Percentiles rank a stretch among this genome's conserved stretches.
Evolutionary conservation across 768 basidiomycete species (phyloP).

Genomic region (Agaricus bisporus): DNA sequence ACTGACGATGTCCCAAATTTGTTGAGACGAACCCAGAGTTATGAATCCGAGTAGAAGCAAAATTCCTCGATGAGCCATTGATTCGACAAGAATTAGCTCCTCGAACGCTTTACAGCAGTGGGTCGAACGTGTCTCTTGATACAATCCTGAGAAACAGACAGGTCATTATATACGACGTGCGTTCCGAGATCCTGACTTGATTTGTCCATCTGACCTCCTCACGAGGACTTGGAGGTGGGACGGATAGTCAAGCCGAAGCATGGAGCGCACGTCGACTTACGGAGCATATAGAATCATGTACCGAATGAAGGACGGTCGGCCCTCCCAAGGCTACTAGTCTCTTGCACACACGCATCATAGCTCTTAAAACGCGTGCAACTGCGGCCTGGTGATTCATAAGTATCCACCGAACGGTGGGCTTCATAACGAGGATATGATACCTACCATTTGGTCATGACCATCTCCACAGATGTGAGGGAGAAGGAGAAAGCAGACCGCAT

Average conservation of each 20-base stretch:
- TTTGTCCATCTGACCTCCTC: neutral
- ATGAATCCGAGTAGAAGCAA: neutral
- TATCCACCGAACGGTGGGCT: too few relatives aligned
- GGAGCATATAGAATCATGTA: neutral
- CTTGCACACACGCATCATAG: too few relatives aligned
- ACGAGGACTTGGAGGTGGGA: neutral
- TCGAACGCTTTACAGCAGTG: neutral
- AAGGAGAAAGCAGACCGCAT: neutral
- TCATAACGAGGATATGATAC: too few relatives aligned
- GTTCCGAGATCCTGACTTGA: neutral
- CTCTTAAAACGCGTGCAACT: too few relatives aligned
- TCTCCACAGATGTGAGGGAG: neutral
- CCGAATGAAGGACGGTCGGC: neutral
- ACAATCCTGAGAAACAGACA: neutral
- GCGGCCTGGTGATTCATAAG: too few relatives aligned
- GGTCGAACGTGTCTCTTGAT: neutral
- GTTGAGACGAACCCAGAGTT: conserved; percentile 31
- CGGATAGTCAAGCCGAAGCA: neutral
- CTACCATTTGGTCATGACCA: too few relatives aligned
- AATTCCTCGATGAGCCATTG: neutral
- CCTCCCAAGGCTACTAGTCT: too few relatives aligned
- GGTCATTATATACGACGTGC: neutral
- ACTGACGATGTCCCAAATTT: conserved; percentile 51
- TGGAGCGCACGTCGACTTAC: neutral
- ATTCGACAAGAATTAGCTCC: neutral